Conservation (phyloP, 2,329 filamentous ascomycete species). For the Hypoxylon sp. region DNA sequence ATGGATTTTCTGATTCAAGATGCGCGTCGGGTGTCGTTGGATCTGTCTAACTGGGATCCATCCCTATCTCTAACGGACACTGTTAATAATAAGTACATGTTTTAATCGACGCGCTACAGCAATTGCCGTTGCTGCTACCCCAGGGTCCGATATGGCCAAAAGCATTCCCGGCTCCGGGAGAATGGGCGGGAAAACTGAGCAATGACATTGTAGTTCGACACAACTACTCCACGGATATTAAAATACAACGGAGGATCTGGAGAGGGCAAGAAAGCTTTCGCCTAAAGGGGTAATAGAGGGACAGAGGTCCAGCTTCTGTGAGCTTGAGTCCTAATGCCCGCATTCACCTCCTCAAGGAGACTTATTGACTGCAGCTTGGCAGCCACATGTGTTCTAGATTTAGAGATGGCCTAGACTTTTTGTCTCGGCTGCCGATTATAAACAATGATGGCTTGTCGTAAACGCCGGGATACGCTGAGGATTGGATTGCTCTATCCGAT, state of each 20-base stretch:
- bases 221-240: slow-evolving; percentile 36
- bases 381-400: slow-evolving; percentile 7
- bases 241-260: slow-evolving; percentile 40
- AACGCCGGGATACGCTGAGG: not conserved
- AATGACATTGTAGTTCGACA: slow-evolving; percentile 21
- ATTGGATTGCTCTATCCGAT: not conserved
- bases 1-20: not conserved
- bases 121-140: slow-evolving; percentile 40
- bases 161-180: slow-evolving; percentile 41
- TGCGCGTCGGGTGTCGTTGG: not conserved
- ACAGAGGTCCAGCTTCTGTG: slow-evolving; percentile 18
- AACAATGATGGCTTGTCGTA: not conserved
- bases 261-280: not conserved
- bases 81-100: slow-evolving; percentile 25
- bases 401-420: slow-evolving; percentile 10
- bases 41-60: not conserved
- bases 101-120: slow-evolving; percentile 4
- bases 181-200: slow-evolving; percentile 42
- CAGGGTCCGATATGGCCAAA: slow-evolving; percentile 14
- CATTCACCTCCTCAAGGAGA: slow-evolving; percentile 23
- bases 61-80: not conserved
- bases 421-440: slow-evolving; percentile 3
- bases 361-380: slow-evolving; percentile 32
- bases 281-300: slow-evolving; percentile 38
- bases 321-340: slow-evolving; percentile 26